phyloP scores from a whole-genome alignment of 352 stramenopile genomes.

The Phytophthora tentaculata region DNA sequence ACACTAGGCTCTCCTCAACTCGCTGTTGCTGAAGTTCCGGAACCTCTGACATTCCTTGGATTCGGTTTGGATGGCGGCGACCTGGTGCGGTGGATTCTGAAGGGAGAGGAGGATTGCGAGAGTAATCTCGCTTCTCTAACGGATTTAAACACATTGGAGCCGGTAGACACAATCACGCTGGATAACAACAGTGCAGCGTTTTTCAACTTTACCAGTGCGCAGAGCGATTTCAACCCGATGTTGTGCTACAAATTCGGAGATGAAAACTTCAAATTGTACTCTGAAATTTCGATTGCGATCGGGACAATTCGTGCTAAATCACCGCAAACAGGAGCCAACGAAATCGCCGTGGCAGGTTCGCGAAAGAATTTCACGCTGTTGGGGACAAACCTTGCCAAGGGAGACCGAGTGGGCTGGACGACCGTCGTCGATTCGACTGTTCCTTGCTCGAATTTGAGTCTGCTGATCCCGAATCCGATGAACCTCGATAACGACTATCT shows the following conservation, averaged over 20 bases:
- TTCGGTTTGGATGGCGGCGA: constrained; percentile 51
- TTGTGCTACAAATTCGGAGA: constrained; percentile 74
- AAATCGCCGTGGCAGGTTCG: constrained; percentile 54
- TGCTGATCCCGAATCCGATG: constrained; percentile 37
- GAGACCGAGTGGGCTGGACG: constrained; percentile 66
- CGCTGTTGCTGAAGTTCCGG: constrained; percentile 59
- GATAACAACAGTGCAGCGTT: constrained; percentile 30
- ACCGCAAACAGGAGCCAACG: constrained; percentile 41
- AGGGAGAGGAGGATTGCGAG: constrained; percentile 60
- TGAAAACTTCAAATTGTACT: constrained; percentile 67
- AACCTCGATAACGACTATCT: constrained; percentile 55
- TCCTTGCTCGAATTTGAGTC: constrained; percentile 43
- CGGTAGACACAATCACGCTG: constrained; percentile 50
- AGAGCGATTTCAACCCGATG: constrained; percentile 58
- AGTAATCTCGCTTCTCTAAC: constrained; percentile 51
- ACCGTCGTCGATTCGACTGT: constrained; percentile 19
- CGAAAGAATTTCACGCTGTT: constrained; percentile 57
- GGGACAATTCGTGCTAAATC: constrained; percentile 53
- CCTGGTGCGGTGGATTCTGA: constrained; percentile 61
- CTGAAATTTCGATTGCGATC: constrained; percentile 53
- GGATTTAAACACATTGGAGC: constrained; percentile 23
- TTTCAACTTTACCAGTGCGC: constrained; percentile 60
- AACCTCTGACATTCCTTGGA: constrained; percentile 65
- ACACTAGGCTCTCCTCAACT: constrained; percentile 49
- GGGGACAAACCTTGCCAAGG: constrained; percentile 50